Evolutionary conservation across 1,139 yeast genomes (phyloP).

Genomic region (Zygosaccharomyces sapae): DNA sequence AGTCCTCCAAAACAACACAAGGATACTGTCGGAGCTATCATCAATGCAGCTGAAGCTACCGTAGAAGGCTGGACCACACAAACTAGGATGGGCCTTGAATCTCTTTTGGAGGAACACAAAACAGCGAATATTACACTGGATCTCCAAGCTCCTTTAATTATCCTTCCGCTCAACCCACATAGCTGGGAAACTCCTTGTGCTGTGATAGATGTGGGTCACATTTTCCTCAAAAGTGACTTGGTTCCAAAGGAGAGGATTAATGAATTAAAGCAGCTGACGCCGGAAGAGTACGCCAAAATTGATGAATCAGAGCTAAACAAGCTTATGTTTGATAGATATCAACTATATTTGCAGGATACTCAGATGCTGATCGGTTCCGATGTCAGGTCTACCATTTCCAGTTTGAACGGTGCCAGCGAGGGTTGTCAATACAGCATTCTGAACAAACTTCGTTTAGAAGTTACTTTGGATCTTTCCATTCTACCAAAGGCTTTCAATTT

Average conservation of each 20-base stretch:
- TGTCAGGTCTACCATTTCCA: constrained; percentile 70
- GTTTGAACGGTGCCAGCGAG: constrained; percentile 49
- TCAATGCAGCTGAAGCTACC: constrained; percentile 94
- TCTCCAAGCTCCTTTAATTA: constrained; percentile 87
- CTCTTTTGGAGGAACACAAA: constrained; percentile 90
- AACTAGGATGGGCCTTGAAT: constrained; percentile 88
- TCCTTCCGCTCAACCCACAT: constrained; percentile 79
- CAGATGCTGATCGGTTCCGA: constrained; percentile 84
- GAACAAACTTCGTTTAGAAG: constrained; percentile 69
- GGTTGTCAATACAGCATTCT: constrained; percentile 48
- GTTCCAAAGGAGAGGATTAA: constrained; percentile 69
- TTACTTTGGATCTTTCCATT: constrained; percentile 75
- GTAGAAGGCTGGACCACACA: constrained; percentile 87
- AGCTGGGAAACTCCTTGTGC: constrained; percentile 85
- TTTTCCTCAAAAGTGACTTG: constrained; percentile 74
- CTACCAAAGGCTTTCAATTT: constrained; percentile 73
- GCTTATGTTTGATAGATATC: constrained; percentile 86
- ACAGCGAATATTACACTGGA: constrained; percentile 81
- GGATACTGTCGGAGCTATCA: constrained; percentile 85
- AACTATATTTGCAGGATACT: constrained; percentile 73
- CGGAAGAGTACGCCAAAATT: constrained; percentile 57
- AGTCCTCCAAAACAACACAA: constrained; percentile 84
- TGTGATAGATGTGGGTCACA: constrained; percentile 93
- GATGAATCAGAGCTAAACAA: constrained; percentile 72
- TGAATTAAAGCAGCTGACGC: constrained; percentile 62